phyloP scores from a whole-genome alignment of 805 yeast genomes.

The Candida anglica region DNA sequence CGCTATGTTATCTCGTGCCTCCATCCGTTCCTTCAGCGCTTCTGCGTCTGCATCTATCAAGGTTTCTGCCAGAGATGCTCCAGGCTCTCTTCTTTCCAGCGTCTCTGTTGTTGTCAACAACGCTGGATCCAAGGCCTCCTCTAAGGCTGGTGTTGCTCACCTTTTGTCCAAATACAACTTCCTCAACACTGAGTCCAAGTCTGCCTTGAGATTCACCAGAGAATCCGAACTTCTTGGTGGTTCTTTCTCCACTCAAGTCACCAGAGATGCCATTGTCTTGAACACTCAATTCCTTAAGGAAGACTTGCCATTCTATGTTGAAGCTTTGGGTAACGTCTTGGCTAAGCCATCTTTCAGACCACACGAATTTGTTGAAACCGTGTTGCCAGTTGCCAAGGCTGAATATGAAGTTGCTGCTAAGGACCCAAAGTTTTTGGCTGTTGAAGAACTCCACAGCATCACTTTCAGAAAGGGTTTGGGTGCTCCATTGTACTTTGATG shows the following conservation, averaged over 20 bases:
- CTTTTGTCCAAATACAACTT: conserved; percentile 79
- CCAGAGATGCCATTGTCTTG: conserved; percentile 82
- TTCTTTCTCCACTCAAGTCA: conserved; percentile 58
- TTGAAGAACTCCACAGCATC: conserved; percentile 73
- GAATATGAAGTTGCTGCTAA: conserved; percentile 54
- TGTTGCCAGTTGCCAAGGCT: conserved; percentile 69
- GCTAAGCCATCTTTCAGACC: conserved; percentile 71
- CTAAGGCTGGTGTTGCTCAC: conserved; percentile 80
- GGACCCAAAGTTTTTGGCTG: conserved; percentile 55
- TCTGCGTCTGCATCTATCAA: conserved; percentile 34
- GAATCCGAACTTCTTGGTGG: conserved; percentile 95
- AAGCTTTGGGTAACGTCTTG: conserved; percentile 72
- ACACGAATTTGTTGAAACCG: conserved; percentile 80
- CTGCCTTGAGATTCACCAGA: conserved; percentile 90
- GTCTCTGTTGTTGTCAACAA: conserved; percentile 73
- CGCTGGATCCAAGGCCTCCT: conserved; percentile 80
- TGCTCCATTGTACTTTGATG: conserved; percentile 73
- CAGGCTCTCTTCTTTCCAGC: conserved; percentile 61
- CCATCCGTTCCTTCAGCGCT: conserved; percentile 41
- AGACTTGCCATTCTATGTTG: conserved; percentile 88
- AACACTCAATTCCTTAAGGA: conserved; percentile 80
- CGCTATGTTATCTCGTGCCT: conserved; percentile 38
- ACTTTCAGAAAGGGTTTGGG: conserved; percentile 90
- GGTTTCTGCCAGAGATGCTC: conserved; percentile 53
- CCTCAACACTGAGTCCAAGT: conserved; percentile 74